A percentile compares a stretch with the other conserved stretches of the same genome.
Conservation (phyloP, 1,139 yeast species). For the Diutina scorzettiae region DNA sequence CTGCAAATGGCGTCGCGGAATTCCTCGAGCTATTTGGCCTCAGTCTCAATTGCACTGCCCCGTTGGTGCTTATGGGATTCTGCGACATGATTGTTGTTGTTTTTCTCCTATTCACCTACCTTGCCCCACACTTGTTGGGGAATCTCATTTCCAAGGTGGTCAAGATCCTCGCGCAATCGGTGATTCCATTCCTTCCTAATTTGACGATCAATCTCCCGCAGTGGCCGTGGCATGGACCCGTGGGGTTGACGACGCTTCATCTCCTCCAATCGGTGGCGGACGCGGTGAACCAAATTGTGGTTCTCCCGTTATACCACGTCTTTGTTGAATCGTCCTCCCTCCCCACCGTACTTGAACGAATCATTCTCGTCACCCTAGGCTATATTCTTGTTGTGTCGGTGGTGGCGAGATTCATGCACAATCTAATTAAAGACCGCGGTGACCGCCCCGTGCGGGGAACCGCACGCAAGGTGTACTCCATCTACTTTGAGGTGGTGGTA, state of each 20-base stretch:
- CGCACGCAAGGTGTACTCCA: slow-evolving; percentile 36
- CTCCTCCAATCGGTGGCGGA: neutral
- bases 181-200: neutral
- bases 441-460: slow-evolving; percentile 35
- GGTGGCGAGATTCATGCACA: slow-evolving; percentile 24
- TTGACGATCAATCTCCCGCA: no score
- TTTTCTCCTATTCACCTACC: slow-evolving; percentile 35
- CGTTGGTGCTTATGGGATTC: slow-evolving; percentile 22
- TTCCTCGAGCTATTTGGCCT: slow-evolving; percentile 28
- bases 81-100: slow-evolving; percentile 32
- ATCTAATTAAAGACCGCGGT: slow-evolving; percentile 17
- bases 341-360: slow-evolving; percentile 20
- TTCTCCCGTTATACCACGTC: neutral
- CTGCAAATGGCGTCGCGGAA: slow-evolving; percentile 9
- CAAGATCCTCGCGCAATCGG: neutral
- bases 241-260: no score
- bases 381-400: slow-evolving; percentile 21
- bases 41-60: slow-evolving; percentile 23
- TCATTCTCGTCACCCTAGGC: slow-evolving; percentile 22
- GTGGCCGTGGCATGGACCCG: no score
- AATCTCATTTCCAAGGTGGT: slow-evolving; percentile 13
- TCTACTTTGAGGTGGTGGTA: slow-evolving; percentile 37
- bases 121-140: slow-evolving; percentile 46
- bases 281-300: neutral
- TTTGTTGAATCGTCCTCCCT: neutral